phyloP scores from a whole-genome alignment of 2,329 filamentous ascomycete genomes.

The Colletotrichum magnum region DNA sequence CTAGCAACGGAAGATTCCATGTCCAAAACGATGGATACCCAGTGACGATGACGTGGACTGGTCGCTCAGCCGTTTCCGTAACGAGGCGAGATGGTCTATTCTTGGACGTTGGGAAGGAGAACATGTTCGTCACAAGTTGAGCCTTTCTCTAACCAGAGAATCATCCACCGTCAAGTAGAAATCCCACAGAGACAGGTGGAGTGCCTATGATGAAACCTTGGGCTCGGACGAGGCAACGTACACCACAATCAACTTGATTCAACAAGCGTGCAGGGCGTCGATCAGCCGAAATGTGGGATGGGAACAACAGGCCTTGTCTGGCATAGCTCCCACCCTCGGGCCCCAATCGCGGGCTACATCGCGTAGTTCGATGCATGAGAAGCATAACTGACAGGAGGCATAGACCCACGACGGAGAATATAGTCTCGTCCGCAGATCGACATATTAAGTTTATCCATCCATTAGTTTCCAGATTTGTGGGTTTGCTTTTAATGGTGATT shows the following conservation, averaged over 20 bases:
- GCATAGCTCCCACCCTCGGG: no score
- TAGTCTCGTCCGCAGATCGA: slow-evolving; percentile 14
- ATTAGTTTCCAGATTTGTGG: slow-evolving; percentile 14
- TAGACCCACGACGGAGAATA: slow-evolving; percentile 19
- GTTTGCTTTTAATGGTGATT: slow-evolving; percentile 20
- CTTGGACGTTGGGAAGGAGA: slow-evolving; percentile 10
- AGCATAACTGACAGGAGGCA: slow-evolving; percentile 24
- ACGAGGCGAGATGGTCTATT: slow-evolving; percentile 8
- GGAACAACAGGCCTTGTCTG: no score
- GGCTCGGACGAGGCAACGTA: slow-evolving; percentile 32
- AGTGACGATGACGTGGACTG: slow-evolving; percentile 27
- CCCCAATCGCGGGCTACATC: slow-evolving; percentile 3
- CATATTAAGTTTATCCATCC: slow-evolving; percentile 28
- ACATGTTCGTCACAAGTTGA: slow-evolving; percentile 29
- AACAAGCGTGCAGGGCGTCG: slow-evolving; percentile 13
- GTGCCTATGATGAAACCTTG: slow-evolving; percentile 26
- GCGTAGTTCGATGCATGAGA: slow-evolving; percentile 21
- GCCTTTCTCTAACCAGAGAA: not conserved
- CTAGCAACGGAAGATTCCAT: slow-evolving; percentile 18
- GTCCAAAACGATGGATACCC: not conserved
- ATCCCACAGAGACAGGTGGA: slow-evolving; percentile 14
- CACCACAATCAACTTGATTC: slow-evolving; percentile 33
- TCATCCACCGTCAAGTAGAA: slow-evolving; percentile 3
- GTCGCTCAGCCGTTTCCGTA: not conserved
- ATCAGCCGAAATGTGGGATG: slow-evolving; percentile 27